phyloP scores from a whole-genome alignment of 2,329 filamentous ascomycete species.

The Sclerotinia spermophila region DNA sequence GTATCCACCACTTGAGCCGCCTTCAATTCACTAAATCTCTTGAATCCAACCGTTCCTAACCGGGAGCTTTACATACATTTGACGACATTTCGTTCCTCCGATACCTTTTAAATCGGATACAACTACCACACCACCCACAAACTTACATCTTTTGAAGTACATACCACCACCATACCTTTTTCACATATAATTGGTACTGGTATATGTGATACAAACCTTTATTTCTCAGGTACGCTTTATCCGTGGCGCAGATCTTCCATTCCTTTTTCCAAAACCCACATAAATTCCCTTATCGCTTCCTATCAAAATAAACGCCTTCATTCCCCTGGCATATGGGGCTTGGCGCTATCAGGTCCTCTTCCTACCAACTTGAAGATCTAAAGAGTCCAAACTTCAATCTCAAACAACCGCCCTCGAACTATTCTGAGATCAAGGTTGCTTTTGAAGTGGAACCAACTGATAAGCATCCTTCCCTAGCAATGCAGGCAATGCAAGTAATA shows the following conservation, averaged over 20 bases:
- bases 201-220: neutral
- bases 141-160: neutral
- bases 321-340: neutral
- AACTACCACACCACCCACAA: neutral
- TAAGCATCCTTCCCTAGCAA: conserved; percentile 14
- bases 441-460: conserved; percentile 2
- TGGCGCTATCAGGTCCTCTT: neutral
- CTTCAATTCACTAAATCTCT: neutral
- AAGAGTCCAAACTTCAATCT: conserved; percentile 4
- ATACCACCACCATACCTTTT: neutral
- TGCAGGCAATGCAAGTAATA: conserved; percentile 15
- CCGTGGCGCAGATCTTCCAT: conserved; percentile 10
- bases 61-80: neutral
- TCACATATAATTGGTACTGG: neutral
- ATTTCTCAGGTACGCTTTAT: conserved; percentile 9
- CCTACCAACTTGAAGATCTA: neutral
- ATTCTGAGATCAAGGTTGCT: neutral
- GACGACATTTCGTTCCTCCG: neutral
- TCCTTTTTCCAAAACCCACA: conserved; percentile 6
- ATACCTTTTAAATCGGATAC: neutral
- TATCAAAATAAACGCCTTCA: conserved; percentile 17
- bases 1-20: conserved; percentile 10
- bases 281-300: conserved; percentile 17
- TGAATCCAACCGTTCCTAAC: conserved; percentile 12
- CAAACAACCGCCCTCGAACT: conserved; percentile 7